Percentiles rank a stretch among this genome's conserved stretches.
Evolutionary conservation across 345 rosid genomes (phyloP).

Genomic region (Pistacia vera): DNA sequence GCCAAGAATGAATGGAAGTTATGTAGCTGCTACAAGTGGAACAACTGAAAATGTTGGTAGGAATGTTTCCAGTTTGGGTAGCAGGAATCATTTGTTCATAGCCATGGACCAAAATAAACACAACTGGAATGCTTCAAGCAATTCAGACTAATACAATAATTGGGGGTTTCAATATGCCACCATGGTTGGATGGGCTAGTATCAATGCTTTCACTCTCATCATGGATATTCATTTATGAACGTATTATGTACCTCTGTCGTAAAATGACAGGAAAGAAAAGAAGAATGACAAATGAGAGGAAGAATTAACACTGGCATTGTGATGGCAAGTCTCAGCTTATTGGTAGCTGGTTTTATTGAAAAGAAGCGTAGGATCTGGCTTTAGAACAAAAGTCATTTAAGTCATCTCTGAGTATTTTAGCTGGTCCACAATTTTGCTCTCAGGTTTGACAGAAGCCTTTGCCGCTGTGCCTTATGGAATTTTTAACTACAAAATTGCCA

Average conservation of each 20-base stretch:
- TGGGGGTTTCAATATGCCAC: slow-evolving; percentile 50
- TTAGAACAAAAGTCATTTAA: slow-evolving; percentile 37
- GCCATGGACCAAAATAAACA: slow-evolving; percentile 61
- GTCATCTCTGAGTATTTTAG: slow-evolving; percentile 43
- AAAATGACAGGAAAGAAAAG: slow-evolving; percentile 31
- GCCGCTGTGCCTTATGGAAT: slow-evolving; percentile 72
- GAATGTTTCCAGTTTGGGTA: slow-evolving; percentile 44
- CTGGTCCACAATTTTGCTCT: slow-evolving; percentile 64
- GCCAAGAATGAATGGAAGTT: slow-evolving; percentile 44
- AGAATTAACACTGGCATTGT: slow-evolving; percentile 61
- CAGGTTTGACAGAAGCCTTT: slow-evolving; percentile 75
- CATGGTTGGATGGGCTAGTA: slow-evolving; percentile 66
- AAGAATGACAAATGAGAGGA: slow-evolving; percentile 48
- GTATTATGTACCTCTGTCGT: slow-evolving; percentile 35
- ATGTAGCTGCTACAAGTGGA: slow-evolving; percentile 51
- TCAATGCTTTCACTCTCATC: slow-evolving; percentile 62
- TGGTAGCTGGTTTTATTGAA: slow-evolving; percentile 55
- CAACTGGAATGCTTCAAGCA: slow-evolving; percentile 56
- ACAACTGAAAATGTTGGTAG: slow-evolving; percentile 36
- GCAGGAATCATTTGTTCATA: slow-evolving; percentile 46
- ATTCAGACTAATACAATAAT: slow-evolving; percentile 43
- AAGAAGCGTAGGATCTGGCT: slow-evolving; percentile 46
- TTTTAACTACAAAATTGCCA: slow-evolving; percentile 64
- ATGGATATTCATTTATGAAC: slow-evolving; percentile 69
- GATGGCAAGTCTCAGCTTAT: slow-evolving; percentile 54